These are phyloP conservation scores for Botrytis cinerea DNA, from an alignment of 2,329 filamentous ascomycete genomes.

Conservation along the genomic window DNA sequence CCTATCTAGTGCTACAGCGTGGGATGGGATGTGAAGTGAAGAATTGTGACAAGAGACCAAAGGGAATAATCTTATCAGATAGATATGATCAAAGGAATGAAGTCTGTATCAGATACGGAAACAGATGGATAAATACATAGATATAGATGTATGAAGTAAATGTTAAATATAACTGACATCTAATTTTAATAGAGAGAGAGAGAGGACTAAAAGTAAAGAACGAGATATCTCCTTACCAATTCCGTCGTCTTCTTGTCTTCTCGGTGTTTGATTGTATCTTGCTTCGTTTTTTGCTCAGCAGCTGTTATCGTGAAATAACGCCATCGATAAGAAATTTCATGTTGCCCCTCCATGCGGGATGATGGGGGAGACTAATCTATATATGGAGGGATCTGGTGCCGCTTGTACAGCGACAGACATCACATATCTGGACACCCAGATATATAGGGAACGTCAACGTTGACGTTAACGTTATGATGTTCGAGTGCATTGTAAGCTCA, in stretches of 20 bases:
- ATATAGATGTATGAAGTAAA: not conserved
- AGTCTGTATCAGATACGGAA: not conserved
- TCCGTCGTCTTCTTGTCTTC: not conserved
- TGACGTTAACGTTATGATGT: not conserved
- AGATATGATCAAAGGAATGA: not conserved
- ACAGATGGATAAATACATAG: not conserved
- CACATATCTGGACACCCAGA: not conserved
- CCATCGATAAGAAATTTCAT: conserved; percentile 26
- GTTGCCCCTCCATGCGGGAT: conserved; percentile 17
- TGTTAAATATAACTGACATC: not conserved
- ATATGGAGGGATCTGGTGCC: not conserved
- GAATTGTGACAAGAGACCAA: not conserved
- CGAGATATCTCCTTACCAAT: conserved; percentile 4
- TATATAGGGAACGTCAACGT: no score
- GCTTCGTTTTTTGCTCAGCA: not conserved
- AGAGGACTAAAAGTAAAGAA: not conserved
- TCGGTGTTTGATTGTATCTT: conserved; percentile 4
- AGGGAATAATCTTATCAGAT: conserved; percentile 1
- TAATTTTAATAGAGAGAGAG: not conserved
- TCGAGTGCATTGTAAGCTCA: not conserved
- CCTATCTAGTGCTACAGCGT: no score
- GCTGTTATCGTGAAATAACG: conserved; percentile 20
- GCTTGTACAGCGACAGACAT: rapidly evolving
- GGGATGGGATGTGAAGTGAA: not conserved
- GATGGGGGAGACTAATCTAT: not conserved